Base-by-base conservation (phyloP, 768 basidiomycete species). In the Lactarius hengduanensis region DNA sequence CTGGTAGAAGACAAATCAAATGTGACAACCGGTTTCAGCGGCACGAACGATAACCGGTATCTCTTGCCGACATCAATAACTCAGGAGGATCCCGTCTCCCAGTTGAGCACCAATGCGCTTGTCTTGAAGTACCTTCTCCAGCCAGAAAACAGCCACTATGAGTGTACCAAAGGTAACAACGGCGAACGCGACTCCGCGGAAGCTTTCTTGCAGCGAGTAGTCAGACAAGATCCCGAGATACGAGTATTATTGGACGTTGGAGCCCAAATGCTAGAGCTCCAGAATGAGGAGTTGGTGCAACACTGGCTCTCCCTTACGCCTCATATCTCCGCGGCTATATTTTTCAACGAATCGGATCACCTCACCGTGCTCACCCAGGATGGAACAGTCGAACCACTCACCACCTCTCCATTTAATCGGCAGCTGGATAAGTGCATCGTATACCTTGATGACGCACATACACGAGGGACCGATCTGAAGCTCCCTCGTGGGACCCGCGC, bases 201-300 rank as follows among this genome's bases (percentile, higher is more conserved):
- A 9, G 71, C 75, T 18, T 76, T 80, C 55, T 62, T 84, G 15
- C 10, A 70, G 1, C 67, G 74, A 16, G 10, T 85, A 2, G 73
- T 75, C 18, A 22, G 61, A 0, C 77, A 82, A 63, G 59, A 57
- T 1, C 79, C 78, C 3, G 70, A 73, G 18, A 75, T 84, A 28
- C 78, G 76, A 26, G 82, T 85, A 6, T 71, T 85, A 22, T 73
- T 85, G n/a, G 84, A 85, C 55, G 84, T 85, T 13, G 84, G 84
- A 3, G 84, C 84, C 0, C 84, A 85, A 64, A 81, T 86, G 74
- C 73, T 85, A 10, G 83, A 86, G 43, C 73, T 83, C 63, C 72
- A 76, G 28, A 85, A 83, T 61, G 40, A 68, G 1, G 73, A 80
- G 26, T 57, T 85, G 7, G 81, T 77, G 2, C 38, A 57, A 34